phyloP scores from a whole-genome alignment of 1,139 yeast genomes.

The Entelexis sorbosivorans region DNA sequence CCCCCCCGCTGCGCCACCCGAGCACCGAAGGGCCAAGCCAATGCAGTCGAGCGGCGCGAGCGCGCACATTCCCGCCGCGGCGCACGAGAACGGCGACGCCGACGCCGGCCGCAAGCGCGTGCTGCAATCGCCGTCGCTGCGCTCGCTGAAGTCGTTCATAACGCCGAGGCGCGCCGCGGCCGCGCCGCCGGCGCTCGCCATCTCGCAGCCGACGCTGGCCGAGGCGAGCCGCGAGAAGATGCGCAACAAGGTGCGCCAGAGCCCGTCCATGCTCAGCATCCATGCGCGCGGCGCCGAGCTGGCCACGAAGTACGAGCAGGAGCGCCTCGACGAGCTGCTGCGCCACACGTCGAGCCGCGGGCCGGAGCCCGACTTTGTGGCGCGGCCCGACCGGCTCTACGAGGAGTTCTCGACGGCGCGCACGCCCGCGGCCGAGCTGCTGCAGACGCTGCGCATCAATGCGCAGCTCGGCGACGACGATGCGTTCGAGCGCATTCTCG shows the following conservation, averaged over 20 bases:
- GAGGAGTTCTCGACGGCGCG: constrained; percentile 2
- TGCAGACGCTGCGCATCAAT: constrained; percentile 32
- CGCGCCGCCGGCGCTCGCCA: constrained; percentile 24
- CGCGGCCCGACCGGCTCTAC: background rate
- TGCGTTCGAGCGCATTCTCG: background rate
- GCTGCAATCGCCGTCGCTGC: constrained; percentile 14
- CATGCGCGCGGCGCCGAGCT: constrained; percentile 29
- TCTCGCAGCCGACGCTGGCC: constrained; percentile 50
- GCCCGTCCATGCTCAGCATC: constrained; percentile 41
- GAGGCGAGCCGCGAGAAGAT: constrained; percentile 46
- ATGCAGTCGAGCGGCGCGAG: background rate
- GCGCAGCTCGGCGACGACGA: background rate
- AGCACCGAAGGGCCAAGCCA: background rate
- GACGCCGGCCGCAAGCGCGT: background rate
- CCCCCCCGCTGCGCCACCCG: too few relatives aligned
- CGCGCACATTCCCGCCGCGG: background rate
- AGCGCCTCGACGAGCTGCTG: constrained; percentile 31
- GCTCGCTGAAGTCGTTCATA: constrained; percentile 12
- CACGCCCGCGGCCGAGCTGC: constrained; percentile 14
- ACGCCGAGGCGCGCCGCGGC: background rate
- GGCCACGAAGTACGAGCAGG: constrained; percentile 26
- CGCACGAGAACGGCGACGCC: background rate
- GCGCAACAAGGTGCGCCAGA: constrained; percentile 42
- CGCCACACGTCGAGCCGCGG: constrained; percentile 24
- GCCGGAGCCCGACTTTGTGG: constrained; percentile 23